phyloP scores from a whole-genome alignment of 371 early-diverging fungal species.

The Zancudomyces culisetae region DNA sequence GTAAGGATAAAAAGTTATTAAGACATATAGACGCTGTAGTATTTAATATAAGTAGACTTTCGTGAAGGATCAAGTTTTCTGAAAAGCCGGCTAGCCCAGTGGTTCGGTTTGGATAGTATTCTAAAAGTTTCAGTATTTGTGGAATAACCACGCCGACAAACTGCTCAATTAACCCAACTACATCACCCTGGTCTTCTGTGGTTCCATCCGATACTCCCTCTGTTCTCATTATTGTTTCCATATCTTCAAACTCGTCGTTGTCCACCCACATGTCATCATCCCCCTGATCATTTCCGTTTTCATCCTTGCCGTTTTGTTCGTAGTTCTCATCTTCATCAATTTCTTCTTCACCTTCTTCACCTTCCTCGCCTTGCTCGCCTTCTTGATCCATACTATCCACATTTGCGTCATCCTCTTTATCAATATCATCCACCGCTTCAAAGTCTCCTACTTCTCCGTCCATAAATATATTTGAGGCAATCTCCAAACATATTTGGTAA shows the following conservation, averaged over 20 bases:
- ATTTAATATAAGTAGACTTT: too few species aligned
- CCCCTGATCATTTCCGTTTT: constrained; percentile 20
- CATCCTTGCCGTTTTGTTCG: constrained; percentile 24
- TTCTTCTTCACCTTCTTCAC: constrained; percentile 9
- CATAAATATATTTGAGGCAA: constrained; percentile 59
- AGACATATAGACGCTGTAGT: constrained; percentile 50
- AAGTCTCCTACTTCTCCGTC: constrained; percentile 27
- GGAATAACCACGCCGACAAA: too few species aligned
- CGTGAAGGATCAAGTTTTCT: too few species aligned
- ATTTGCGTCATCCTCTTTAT: constrained; percentile 9
- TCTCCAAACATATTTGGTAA: constrained; percentile 52
- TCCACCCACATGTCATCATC: constrained; percentile 30
- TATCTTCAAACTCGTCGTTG: constrained; percentile 4
- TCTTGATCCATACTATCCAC: constrained; percentile 35
- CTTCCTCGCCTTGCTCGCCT: constrained; percentile 13
- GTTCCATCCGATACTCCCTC: neutral
- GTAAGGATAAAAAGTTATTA: constrained; percentile 63
- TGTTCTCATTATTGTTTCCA: neutral
- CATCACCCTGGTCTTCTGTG: too few species aligned
- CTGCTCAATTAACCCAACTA: too few species aligned
- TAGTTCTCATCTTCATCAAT: constrained; percentile 23
- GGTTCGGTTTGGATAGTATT: too few species aligned
- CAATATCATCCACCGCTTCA: constrained; percentile 21
- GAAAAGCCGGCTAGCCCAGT: too few species aligned
- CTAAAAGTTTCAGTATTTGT: too few species aligned